Base-by-base conservation (phyloP, 495 filamentous ascomycete species). In the Aeminium ludgeri region DNA sequence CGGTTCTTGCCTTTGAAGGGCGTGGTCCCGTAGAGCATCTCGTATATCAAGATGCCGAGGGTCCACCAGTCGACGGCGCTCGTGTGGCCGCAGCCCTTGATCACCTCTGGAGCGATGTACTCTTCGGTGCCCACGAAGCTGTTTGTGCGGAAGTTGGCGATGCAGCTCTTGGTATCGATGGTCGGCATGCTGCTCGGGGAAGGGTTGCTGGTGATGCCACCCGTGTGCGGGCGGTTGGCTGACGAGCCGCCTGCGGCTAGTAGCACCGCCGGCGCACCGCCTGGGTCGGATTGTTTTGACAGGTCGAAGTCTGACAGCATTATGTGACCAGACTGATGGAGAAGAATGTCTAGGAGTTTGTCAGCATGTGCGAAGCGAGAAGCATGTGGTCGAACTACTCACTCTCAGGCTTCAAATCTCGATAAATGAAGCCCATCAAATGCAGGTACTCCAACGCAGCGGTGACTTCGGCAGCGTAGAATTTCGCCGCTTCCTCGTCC, bases 11-110 rank as follows among this genome's bases (percentile, higher is more conserved):
- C 89, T 64, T 97, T 97, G 73, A 97, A 97, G 0, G 89, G 89
- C 1, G 89, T 97, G 2, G 86, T 96, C 16, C 89, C 91, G 60
- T 82, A 96, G n/a, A 97, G 65, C 89, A 97, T 97, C 59, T 97
- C 89, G 50, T 94, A 97, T 41, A 96, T 82, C 51, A 97, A 61
- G 41, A 97, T 96, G 15, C 89, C 89, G 8, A 97, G 64, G 2
- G 89, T 97, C 89, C 89, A 97, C 89, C 89, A 97, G 59, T 97
- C 89, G 1, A 97, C 89, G 3, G 89, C 89, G 51, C 86, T 95
- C 6, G 89, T 97, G 57, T 97, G 89, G 15, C 89, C 89, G 58
- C 87, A 95, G 10, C 89, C 89, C 59, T 94, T 96, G 55, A 97
- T 97, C 32, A 97, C 89, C 58, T 97, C 89, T 6, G 89, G 89